Evolutionary conservation across 495 filamentous ascomycete genomes (phyloP).

Genomic region (Penicillium longicatenatum): DNA sequence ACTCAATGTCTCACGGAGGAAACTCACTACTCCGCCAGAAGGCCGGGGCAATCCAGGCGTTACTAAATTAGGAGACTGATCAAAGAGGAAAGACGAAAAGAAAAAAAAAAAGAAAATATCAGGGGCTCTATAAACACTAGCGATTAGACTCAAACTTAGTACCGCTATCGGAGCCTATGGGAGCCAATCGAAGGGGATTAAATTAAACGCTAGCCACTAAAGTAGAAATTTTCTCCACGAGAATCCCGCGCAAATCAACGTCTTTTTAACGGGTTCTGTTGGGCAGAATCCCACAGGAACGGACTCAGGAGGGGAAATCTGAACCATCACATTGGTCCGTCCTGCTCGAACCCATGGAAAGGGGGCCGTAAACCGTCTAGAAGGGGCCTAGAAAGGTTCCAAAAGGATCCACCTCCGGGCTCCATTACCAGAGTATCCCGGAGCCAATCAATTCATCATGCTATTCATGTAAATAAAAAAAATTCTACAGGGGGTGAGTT

Average conservation of each 20-base stretch:
- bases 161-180: constrained; percentile 9
- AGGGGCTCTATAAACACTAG: constrained; percentile 16
- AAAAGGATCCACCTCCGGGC: too few relatives aligned
- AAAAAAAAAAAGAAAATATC: constrained; percentile 15
- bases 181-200: constrained; percentile 3
- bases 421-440: constrained; percentile 15
- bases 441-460: constrained; percentile 22
- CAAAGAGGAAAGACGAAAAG: not conserved
- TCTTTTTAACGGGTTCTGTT: constrained; percentile 22
- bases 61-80: not conserved
- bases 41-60: not conserved
- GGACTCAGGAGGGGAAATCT: not conserved
- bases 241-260: constrained; percentile 19
- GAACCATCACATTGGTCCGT: constrained; percentile 14
- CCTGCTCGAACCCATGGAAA: constrained; percentile 7
- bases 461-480: constrained; percentile 17
- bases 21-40: not conserved
- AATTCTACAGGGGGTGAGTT: constrained; percentile 10
- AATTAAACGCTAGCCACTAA: constrained; percentile 16
- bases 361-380: constrained; percentile 17
- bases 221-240: constrained; percentile 11
- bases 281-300: constrained; percentile 13
- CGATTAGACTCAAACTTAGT: constrained; percentile 23
- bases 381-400: constrained; percentile 23
- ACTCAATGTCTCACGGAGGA: not conserved